These are phyloP conservation scores for Mycosarcoma maydis DNA, from an alignment of 1,284 basidiomycete genomes.

Conservation along the genomic window DNA sequence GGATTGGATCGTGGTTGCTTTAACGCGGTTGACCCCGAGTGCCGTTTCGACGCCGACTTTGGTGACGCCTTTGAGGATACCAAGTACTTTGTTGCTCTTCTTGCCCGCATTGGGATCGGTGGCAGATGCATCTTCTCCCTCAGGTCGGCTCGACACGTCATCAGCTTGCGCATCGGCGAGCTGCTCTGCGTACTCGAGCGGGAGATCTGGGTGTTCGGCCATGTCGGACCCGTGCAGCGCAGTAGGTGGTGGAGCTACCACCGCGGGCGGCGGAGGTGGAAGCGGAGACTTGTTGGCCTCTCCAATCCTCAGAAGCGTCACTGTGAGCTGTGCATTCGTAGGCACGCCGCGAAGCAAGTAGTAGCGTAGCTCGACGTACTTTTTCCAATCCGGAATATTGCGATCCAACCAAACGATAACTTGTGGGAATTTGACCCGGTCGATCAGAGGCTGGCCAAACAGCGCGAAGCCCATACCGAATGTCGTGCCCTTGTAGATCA, in stretches of 20 bases:
- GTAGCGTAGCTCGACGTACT: constrained; percentile 52
- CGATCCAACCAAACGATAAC: constrained; percentile 68
- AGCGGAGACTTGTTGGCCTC: constrained; percentile 70
- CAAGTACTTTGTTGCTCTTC: constrained; percentile 51
- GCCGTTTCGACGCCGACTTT: constrained; percentile 57
- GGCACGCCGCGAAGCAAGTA: constrained; percentile 71
- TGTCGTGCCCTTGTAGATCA: constrained; percentile 69
- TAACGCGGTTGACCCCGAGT: constrained; percentile 65
- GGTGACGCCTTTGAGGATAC: constrained; percentile 59
- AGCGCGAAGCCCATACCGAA: constrained; percentile 71
- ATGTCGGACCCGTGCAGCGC: constrained; percentile 34
- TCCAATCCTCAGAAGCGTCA: constrained; percentile 71
- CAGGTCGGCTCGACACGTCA: constrained; percentile 39
- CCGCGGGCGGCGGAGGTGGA: constrained; percentile 69
- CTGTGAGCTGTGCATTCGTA: constrained; percentile 72
- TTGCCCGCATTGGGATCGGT: constrained; percentile 40
- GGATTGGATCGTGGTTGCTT: constrained; percentile 58
- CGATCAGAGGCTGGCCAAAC: constrained; percentile 72
- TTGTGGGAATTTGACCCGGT: constrained; percentile 59
- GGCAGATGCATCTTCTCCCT: constrained; percentile 43
- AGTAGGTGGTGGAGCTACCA: constrained; percentile 47
- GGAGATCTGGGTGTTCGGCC: constrained; percentile 46
- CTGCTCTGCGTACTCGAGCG: constrained; percentile 57
- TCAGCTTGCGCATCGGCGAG: constrained; percentile 46
- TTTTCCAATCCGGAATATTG: constrained; percentile 71